phyloP scores from a whole-genome alignment of 352 stramenopile genomes.

The Globisporangium emineosum region DNA sequence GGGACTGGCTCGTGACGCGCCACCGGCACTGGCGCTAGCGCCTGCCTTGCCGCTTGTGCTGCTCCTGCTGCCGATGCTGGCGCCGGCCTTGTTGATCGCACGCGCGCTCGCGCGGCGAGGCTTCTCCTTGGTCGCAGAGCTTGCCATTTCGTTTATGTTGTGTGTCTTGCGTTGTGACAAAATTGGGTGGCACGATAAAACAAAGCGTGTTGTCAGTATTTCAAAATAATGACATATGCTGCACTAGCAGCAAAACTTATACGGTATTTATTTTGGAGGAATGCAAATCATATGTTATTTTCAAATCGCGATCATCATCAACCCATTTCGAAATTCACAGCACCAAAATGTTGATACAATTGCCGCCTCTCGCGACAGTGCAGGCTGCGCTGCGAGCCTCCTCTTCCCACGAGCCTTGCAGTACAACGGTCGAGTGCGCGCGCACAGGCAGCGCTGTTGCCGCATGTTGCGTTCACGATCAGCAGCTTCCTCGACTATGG shows the following conservation, averaged over 20 bases:
- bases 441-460: not conserved
- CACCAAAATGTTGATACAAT: not conserved
- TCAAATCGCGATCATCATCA: not conserved
- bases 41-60: conserved; percentile 8
- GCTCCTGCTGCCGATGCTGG: conserved; percentile 10
- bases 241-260: not conserved
- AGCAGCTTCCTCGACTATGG: not conserved
- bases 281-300: not conserved
- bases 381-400: not conserved
- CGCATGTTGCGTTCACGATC: not conserved
- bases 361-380: not conserved
- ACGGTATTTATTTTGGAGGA: not conserved
- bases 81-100: conserved; percentile 13
- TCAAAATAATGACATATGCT: no score
- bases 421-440: not conserved
- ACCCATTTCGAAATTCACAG: not conserved
- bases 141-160: not conserved
- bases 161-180: no score
- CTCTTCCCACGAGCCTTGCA: no score
- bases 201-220: no score
- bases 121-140: not conserved
- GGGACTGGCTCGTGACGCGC: not conserved
- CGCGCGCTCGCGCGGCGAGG: conserved; percentile 5
- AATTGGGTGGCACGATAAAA: no score
- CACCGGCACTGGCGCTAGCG: no score